phyloP scores from a whole-genome alignment of 2,329 filamentous ascomycete genomes.

The Penicillium sp. region DNA sequence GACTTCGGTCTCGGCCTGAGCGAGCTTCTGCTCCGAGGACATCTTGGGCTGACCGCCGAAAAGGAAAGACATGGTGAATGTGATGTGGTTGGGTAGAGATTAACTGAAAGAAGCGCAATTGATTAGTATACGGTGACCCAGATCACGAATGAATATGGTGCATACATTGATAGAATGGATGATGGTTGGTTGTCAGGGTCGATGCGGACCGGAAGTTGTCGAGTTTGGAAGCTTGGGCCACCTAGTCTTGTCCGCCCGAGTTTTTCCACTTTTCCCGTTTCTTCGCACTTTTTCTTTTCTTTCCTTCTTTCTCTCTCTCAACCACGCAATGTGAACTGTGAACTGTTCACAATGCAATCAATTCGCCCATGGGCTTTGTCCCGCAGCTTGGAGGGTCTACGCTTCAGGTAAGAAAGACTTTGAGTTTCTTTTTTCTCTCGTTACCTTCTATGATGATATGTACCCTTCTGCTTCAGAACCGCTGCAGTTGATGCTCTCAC shows the following conservation, averaged over 20 bases:
- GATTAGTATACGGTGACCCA: not conserved
- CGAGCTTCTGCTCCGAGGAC: constrained; percentile 95
- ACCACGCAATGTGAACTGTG: constrained; percentile 25
- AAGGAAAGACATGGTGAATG: constrained; percentile 67
- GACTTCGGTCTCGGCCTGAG: constrained; percentile 92
- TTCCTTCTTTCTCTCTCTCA: constrained; percentile 14
- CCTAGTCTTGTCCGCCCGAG: constrained; percentile 16
- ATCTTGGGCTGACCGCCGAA: constrained; percentile 76
- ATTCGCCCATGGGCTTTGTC: constrained; percentile 37
- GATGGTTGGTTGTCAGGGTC: constrained; percentile 12
- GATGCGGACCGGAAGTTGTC: constrained; percentile 8
- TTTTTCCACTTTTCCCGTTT: constrained; percentile 16
- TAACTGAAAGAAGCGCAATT: not conserved
- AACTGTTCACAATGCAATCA: constrained; percentile 37
- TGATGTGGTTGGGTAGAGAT: constrained; percentile 13
- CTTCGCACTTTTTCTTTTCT: constrained; percentile 3
- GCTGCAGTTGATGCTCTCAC: constrained; percentile 62
- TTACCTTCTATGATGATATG: constrained; percentile 44
- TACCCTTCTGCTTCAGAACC: constrained; percentile 56
- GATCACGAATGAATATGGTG: not conserved
- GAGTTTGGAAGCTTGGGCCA: constrained; percentile 31
- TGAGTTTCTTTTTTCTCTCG: constrained; percentile 2
- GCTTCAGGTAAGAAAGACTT: constrained; percentile 35
- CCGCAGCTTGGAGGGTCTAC: constrained; percentile 29
- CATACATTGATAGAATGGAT: constrained; percentile 1